Base-by-base conservation (phyloP, 1,284 basidiomycete species). In the Cutaneotrichosporon cutaneum region DNA sequence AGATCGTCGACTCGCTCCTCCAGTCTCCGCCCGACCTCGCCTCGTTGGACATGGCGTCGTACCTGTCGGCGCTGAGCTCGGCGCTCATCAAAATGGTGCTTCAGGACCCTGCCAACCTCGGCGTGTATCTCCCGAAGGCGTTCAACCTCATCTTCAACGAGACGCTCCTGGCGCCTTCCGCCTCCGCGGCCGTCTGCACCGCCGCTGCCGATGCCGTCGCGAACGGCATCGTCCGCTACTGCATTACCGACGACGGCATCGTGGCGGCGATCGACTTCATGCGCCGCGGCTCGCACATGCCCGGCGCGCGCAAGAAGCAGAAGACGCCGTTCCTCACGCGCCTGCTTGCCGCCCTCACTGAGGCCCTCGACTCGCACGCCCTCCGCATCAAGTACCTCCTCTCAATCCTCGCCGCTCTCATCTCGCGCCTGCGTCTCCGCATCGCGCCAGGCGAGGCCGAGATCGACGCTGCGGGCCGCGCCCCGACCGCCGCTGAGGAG, bases 71-170 rank as follows among this genome's bases (percentile, higher is more conserved):
- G 86, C 69, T 82, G 83, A 54, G 74, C 26, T 73, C 76, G 24
- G 68, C 77, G 30, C 64, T 78, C 52, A 70, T 77, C 66, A 77
- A 78, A 67, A 72, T 77, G 69, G 68, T 73, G 0, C 60, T 74
- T 47, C 77, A 80, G 64, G 78, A 77, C 61, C 65, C 70, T 10
- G 62, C 66, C 10, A 71, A 68, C 33, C 61, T 75, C 47, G 63
- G 64, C 33, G 83, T 33, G 73, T 79, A 89, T 71, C 76, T 92
- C 1, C 77, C 78, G 44, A 86, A 85, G 69, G 87, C 88, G 1
- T 94, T 91, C 89, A 89, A 86, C 74, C 82, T 84, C 3, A 78
- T 88, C 2, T 94, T 91, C 88, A 80, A 82, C 50, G 88, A 87
- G 72, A 82, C 93, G 59, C 71, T 80, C 14, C 70, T 77, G 21